Percentiles rank a stretch among this genome's conserved stretches.
phyloP scores from a whole-genome alignment of 2,329 filamentous ascomycete genomes.

The Periconia macrospinosa region DNA sequence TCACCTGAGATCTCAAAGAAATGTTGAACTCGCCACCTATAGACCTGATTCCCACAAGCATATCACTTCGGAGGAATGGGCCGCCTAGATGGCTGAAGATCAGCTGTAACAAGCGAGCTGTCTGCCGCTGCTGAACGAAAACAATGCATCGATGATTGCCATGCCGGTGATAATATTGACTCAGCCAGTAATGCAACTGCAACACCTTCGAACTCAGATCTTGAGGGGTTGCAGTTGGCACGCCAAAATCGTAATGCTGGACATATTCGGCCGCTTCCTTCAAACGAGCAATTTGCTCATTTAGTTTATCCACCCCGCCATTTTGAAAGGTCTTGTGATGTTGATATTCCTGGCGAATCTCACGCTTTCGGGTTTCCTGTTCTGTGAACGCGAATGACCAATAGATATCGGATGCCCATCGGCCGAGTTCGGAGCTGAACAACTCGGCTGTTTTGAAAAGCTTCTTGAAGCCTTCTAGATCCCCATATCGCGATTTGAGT shows the following conservation, averaged over 20 bases:
- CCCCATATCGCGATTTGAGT: constrained; percentile 57
- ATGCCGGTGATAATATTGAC: constrained; percentile 61
- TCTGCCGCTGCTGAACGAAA: constrained; percentile 79
- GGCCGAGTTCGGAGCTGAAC: constrained; percentile 69
- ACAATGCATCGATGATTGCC: constrained; percentile 75
- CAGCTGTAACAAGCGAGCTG: constrained; percentile 71
- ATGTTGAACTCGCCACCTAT: constrained; percentile 61
- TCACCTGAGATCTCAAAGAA: constrained; percentile 73
- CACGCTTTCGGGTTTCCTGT: constrained; percentile 62
- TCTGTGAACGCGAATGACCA: constrained; percentile 73
- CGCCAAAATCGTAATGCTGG: constrained; percentile 52
- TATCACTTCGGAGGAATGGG: constrained; percentile 60
- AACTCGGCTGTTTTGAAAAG: constrained; percentile 63
- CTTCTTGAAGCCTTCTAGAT: constrained; percentile 56
- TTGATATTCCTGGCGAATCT: constrained; percentile 55
- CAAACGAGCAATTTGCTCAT: constrained; percentile 60
- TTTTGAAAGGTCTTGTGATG: constrained; percentile 30
- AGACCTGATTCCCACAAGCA: constrained; percentile 64
- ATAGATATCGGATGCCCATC: constrained; percentile 82
- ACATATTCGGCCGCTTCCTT: constrained; percentile 62
- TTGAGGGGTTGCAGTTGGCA: constrained; percentile 39
- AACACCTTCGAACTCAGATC: constrained; percentile 74
- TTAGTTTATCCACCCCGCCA: constrained; percentile 44
- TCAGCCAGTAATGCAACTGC: constrained; percentile 63
- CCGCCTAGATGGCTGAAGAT: constrained; percentile 65